phyloP scores from a whole-genome alignment of 805 yeast species.

The Cyberlindnera veronae region DNA sequence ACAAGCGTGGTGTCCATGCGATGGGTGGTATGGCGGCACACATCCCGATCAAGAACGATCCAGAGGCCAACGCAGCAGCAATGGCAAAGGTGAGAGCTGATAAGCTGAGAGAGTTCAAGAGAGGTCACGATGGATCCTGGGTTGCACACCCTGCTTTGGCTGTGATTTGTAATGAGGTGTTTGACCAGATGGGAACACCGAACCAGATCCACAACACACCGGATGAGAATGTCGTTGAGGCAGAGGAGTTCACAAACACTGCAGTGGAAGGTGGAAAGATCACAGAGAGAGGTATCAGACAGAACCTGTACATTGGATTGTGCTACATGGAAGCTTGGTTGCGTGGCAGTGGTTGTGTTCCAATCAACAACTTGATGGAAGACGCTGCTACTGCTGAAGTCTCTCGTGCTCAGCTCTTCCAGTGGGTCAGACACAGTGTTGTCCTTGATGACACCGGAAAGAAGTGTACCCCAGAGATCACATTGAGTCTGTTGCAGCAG shows the following conservation, averaged over 20 bases:
- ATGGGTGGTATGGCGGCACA: constrained; percentile 93
- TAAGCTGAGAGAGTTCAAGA: constrained; percentile 69
- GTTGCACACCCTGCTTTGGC: constrained; percentile 85
- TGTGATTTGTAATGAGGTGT: constrained; percentile 66
- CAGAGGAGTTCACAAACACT: constrained; percentile 58
- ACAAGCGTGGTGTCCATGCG: constrained; percentile 76
- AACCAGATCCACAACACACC: constrained; percentile 59
- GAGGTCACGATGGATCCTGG: constrained; percentile 90
- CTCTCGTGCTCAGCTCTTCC: constrained; percentile 75
- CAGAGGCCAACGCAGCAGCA: constrained; percentile 58
- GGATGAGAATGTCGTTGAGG: constrained; percentile 55
- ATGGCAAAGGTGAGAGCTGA: constrained; percentile 72
- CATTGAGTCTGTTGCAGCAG: constrained; percentile 53
- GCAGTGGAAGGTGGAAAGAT: constrained; percentile 58
- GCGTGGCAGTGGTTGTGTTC: constrained; percentile 80
- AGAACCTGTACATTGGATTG: constrained; percentile 72
- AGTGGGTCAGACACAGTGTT: constrained; percentile 76
- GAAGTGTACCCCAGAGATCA: constrained; percentile 55
- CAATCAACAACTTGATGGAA: constrained; percentile 82
- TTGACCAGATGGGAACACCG: constrained; percentile 79
- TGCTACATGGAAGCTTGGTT: constrained; percentile 86
- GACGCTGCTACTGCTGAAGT: constrained; percentile 92
- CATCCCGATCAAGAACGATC: constrained; percentile 74
- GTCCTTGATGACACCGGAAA: constrained; percentile 54
- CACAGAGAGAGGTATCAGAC: constrained; percentile 66